These are phyloP conservation scores for Harringtonia aguacate DNA, from an alignment of 2,329 filamentous ascomycete genomes.

Conservation along the genomic window DNA sequence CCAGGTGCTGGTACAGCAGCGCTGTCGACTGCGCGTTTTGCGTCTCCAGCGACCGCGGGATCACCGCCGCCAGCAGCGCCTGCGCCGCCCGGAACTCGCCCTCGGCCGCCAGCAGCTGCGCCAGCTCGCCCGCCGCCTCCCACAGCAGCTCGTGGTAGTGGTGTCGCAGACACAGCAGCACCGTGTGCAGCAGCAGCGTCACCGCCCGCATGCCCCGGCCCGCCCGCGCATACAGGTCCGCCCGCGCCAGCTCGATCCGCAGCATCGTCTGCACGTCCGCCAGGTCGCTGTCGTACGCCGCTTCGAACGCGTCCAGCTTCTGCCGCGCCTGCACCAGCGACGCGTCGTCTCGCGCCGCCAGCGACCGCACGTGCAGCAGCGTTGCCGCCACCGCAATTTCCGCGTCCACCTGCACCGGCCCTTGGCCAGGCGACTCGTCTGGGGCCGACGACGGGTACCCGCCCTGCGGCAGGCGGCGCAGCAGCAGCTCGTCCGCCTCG, in stretches of 20 bases:
- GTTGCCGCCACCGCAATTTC: constrained; percentile 42
- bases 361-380: constrained; percentile 39
- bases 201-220: constrained; percentile 66
- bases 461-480: constrained; percentile 6
- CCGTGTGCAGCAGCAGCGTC: constrained; percentile 64
- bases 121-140: constrained; percentile 57
- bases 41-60: constrained; percentile 69
- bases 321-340: constrained; percentile 19
- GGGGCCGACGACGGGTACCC: constrained; percentile 6
- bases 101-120: constrained; percentile 57
- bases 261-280: constrained; percentile 44
- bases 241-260: constrained; percentile 62
- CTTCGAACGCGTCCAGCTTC: constrained; percentile 24
- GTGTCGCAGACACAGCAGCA: constrained; percentile 60
- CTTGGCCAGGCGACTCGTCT: constrained; percentile 2
- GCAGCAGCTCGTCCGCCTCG: constrained; percentile 10
- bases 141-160: constrained; percentile 61
- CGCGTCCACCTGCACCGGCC: constrained; percentile 34
- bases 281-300: constrained; percentile 11
- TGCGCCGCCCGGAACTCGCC: constrained; percentile 59
- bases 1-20: constrained; percentile 57
- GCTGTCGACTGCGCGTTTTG: constrained; percentile 53
- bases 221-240: constrained; percentile 54
- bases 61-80: constrained; percentile 53
- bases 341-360: constrained; percentile 26